Evolutionary conservation across 805 yeast species (phyloP).

Genomic region (Sporopachydermia lactativora): DNA sequence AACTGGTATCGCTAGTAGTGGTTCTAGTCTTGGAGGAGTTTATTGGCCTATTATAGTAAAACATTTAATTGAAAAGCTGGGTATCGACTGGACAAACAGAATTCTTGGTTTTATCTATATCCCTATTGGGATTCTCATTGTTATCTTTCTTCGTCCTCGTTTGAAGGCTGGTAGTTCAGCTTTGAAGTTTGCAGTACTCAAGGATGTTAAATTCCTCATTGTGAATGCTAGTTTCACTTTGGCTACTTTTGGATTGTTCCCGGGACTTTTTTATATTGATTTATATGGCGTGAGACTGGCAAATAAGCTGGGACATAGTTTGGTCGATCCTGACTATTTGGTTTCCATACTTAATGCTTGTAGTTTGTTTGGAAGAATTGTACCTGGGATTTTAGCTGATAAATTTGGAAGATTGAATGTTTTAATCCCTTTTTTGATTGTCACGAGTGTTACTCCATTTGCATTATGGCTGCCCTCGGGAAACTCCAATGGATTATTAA

Average conservation of each 20-base stretch:
- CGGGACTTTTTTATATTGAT: conserved; percentile 20
- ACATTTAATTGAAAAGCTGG: conserved; percentile 25
- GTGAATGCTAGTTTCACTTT: conserved; percentile 13
- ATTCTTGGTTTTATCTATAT: conserved; percentile 19
- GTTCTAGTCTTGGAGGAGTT: conserved; percentile 40
- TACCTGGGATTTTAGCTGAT: conserved; percentile 33
- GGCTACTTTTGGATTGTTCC: conserved; percentile 18
- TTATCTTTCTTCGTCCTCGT: conserved; percentile 3
- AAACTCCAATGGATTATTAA: conserved; percentile 9
- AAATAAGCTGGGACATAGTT: conserved; percentile 10
- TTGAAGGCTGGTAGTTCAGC: conserved; percentile 8
- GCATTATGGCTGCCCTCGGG: conserved; percentile 22
- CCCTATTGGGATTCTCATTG: conserved; percentile 4
- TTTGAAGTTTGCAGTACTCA: conserved; percentile 25
- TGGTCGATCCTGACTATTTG: conserved; percentile 17
- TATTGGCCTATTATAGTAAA: conserved; percentile 30
- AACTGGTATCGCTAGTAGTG: conserved; percentile 32
- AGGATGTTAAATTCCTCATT: conserved; percentile 14
- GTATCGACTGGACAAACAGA: conserved; percentile 31
- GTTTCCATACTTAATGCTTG: conserved; percentile 29
- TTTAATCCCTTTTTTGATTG: conserved; percentile 22
- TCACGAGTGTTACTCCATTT: conserved; percentile 18
- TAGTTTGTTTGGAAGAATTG: conserved; percentile 29
- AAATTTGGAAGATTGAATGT: conserved; percentile 39
- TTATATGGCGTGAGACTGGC: no score